Evolutionary conservation across 257 asterid genomes (phyloP), one percentile per base, ranked within the genome.

Genomic region (Verbena officinalis): DNA sequence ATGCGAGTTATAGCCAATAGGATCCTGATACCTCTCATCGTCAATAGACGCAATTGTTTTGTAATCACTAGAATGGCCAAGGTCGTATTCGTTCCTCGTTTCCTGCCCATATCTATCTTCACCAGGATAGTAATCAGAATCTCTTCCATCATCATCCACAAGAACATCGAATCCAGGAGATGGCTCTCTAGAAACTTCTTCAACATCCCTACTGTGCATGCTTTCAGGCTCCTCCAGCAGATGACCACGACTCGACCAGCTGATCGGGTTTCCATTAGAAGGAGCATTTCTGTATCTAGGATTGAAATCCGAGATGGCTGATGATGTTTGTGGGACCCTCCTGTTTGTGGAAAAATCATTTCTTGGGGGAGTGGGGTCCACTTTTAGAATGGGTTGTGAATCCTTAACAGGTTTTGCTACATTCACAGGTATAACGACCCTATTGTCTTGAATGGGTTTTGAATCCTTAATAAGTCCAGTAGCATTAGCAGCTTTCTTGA

Each of bases 151-250:
- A 58, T 86, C 88, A 67, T 86, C 95, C 27, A 91, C 98, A 23
- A 91, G 94, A 74, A 91, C 96, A 78, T 91, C 98, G 64, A 91
- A 88, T 53, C 95, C 98, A 67, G 98, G 98, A 43, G 98, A 91
- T 52, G 88, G 91, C 65, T 91, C 98, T 81, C 95, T 86, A 14
- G 98, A 91, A 63, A 81, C 68, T 73, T 86, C 95, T 10, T 76
- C 90, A n/a, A 73, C 70, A 14, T 80, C 86, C 79, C 71, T 83
- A 63, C 71, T 46, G 73, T 69, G 67, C 78, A 76, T 45, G 75
- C 71, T 63, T 60, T 74, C 83, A 55, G 71, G 81, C 50, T 78
- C 86, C 5, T 72, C 83, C 58, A 80, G 66, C 43, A 40, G 65
- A 52, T 80, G 81, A 53, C 71, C 59, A 49, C 44, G 75, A 46